Percentiles rank a stretch among this genome's conserved stretches.
Evolutionary conservation across 805 yeast species (phyloP).

Genomic region (Kazachstania viticola): DNA sequence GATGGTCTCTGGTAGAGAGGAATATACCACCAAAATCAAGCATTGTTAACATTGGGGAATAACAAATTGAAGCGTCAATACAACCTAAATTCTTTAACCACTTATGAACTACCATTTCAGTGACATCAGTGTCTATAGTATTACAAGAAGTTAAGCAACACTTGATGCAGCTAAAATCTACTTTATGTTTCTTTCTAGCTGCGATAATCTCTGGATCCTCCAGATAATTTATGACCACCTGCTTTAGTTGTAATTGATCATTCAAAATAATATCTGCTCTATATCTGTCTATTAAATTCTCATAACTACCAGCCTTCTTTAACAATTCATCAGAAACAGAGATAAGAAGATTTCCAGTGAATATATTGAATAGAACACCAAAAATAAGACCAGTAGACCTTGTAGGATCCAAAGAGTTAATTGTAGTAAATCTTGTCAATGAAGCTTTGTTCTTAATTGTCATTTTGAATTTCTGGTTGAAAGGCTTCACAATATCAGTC

Average conservation of each 20-base stretch:
- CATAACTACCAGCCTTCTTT: constrained; percentile 78
- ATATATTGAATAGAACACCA: constrained; percentile 72
- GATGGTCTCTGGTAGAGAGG: constrained; percentile 83
- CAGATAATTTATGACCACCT: constrained; percentile 87
- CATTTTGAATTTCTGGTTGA: constrained; percentile 19
- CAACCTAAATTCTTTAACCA: constrained; percentile 90
- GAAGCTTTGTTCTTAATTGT: constrained; percentile 3
- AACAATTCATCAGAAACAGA: constrained; percentile 70
- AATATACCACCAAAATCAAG: constrained; percentile 96
- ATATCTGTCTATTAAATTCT: constrained; percentile 60
- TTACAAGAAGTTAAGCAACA: constrained; percentile 87
- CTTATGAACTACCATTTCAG: constrained; percentile 76
- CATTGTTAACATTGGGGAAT: constrained; percentile 79
- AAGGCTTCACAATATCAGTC: constrained; percentile 35
- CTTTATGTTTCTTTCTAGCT: constrained; percentile 62
- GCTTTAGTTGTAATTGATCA: constrained; percentile 79
- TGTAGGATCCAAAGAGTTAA: constrained; percentile 56
- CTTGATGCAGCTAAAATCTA: constrained; percentile 66
- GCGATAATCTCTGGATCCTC: constrained; percentile 77
- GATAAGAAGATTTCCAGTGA: constrained; percentile 69
- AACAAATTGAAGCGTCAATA: constrained; percentile 56
- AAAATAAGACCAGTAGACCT: constrained; percentile 78
- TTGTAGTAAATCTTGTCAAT: constrained; percentile 38
- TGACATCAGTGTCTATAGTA: constrained; percentile 86
- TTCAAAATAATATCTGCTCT: constrained; percentile 67